Evolutionary conservation across 2,329 filamentous ascomycete genomes (phyloP), one percentile per base, ranked within the genome.

Genomic region (Aureobasidium zeae): DNA sequence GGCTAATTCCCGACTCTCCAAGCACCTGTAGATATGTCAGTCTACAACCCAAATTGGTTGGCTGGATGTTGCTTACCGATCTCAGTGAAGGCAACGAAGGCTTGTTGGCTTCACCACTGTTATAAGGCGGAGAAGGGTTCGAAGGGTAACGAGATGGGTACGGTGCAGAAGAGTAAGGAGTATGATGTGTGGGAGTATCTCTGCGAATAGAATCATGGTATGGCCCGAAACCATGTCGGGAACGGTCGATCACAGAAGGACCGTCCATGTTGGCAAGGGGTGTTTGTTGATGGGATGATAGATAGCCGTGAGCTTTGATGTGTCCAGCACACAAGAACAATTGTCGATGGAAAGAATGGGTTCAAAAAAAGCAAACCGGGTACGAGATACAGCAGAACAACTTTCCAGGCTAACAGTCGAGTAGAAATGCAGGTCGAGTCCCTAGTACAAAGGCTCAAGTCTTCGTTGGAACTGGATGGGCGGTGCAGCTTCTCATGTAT

Each of bases 11-110:
- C 48, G 47, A 56, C 37, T 55, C 50, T 28, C 49, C 53, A 29
- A 60, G 52, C 2, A 60, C 49, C 57, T 60, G 39, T 15, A 17
- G 3, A 13, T 2, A n/a, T 11, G 41, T 54, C 16, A 52, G 50
- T 31, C 17, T 10, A 13, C 12, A 24, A 22, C 12, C 19, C 2
- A 28, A 15, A n/a, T n/a, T 7, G 9, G 10, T 4, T 11, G 13
- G 16, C 19, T n/a, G 13, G 20, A 15, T 10, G n/a, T 12, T 22
- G 45, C 55, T 43, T 46, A 59, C 58, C 9, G 54, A 57, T 44
- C 57, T 59, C n/a, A 61, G 38, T 3, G 58, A 58, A 22, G 59
- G 59, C 13, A 61, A 44, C 1, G 56, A 59, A 21, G 56, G 58
- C 46, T 52, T 57, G 30, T 52, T 51, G n/a, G 30, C 35, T 24